Evolutionary conservation across 23 red algal genomes (phyloP).

Genomic region (Pyropia yezoensis): DNA sequence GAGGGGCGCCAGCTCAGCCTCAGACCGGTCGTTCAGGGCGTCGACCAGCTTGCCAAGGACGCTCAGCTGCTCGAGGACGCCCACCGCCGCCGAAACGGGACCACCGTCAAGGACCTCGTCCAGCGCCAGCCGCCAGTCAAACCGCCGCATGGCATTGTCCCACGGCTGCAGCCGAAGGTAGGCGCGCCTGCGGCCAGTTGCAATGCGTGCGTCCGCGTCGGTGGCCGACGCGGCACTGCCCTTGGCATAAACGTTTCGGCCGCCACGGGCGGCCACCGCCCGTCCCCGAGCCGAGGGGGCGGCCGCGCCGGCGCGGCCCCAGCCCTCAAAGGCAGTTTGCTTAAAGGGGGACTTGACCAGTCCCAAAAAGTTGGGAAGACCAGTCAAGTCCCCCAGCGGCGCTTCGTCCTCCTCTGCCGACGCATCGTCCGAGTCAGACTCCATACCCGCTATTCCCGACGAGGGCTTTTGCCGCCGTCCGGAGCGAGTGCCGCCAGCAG

Average conservation of each 20-base stretch:
- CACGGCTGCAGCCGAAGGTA: conserved; percentile 16
- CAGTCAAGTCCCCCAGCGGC: not conserved
- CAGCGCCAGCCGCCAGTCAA: conserved; percentile 50
- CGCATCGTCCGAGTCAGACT: too few relatives aligned
- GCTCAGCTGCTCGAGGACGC: conserved; percentile 74
- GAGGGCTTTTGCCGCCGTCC: too few relatives aligned
- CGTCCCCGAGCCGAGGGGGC: conserved; percentile 4
- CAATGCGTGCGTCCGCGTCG: conserved; percentile 23
- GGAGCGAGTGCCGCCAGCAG: not conserved
- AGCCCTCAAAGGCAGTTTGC: conserved; percentile 52
- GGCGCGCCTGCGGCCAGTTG: conserved; percentile 1
- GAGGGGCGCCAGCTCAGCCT: conserved; percentile 28
- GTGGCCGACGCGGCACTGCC: not conserved
- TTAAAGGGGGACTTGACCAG: not conserved
- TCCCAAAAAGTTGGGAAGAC: not conserved
- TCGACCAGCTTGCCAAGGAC: conserved; percentile 34
- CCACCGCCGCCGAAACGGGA: conserved; percentile 30
- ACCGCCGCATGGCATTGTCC: conserved; percentile 44
- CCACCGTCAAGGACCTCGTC: conserved; percentile 29
- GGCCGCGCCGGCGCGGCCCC: conserved; percentile 24
- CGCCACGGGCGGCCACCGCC: conserved; percentile 11
- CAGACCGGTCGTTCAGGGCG: conserved; percentile 22
- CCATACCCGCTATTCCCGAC: too few relatives aligned
- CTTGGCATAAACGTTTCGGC: conserved; percentile 31
- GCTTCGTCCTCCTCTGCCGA: too few relatives aligned